phyloP scores from a whole-genome alignment of 148 eudicot genomes.

The Gaultheria prostrata region DNA sequence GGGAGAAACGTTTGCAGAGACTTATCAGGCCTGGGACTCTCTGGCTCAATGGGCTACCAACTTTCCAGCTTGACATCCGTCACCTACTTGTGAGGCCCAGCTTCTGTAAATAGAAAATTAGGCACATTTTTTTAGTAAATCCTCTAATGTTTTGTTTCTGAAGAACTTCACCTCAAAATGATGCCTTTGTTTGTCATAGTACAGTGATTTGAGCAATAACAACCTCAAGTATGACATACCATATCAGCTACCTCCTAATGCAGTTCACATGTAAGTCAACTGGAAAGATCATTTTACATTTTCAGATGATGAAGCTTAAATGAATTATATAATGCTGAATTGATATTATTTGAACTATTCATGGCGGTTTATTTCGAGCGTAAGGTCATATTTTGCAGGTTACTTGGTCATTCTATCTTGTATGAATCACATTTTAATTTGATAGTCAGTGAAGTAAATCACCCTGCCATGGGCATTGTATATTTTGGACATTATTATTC shows the following conservation, averaged over 20 bases:
- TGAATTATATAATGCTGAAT: neutral
- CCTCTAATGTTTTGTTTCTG: neutral
- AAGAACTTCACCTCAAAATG: constrained; percentile 13
- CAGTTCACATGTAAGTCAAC: constrained; percentile 45
- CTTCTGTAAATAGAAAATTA: constrained; percentile 1
- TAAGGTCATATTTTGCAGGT: neutral
- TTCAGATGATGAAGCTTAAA: neutral
- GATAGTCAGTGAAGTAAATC: neutral
- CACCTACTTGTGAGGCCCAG: constrained; percentile 53
- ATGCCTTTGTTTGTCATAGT: constrained; percentile 25
- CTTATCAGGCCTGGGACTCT: constrained; percentile 39
- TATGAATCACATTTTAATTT: neutral
- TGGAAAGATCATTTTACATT: neutral
- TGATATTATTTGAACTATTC: neutral
- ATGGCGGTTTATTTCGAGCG: neutral
- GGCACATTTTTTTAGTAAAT: neutral
- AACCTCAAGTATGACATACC: constrained; percentile 56
- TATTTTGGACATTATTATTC: neutral
- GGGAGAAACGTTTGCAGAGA: constrained; percentile 31
- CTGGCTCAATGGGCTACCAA: constrained; percentile 59
- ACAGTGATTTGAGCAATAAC: constrained; percentile 67
- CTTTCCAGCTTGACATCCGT: constrained; percentile 51
- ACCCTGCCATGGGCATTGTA: neutral
- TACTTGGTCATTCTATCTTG: neutral
- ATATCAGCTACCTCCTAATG: constrained; percentile 67